A percentile compares a stretch with the other conserved stretches of the same genome.
These are phyloP conservation scores for Epichloe sibirici DNA, from an alignment of 2,329 filamentous ascomycete species.

Conservation along the genomic window DNA sequence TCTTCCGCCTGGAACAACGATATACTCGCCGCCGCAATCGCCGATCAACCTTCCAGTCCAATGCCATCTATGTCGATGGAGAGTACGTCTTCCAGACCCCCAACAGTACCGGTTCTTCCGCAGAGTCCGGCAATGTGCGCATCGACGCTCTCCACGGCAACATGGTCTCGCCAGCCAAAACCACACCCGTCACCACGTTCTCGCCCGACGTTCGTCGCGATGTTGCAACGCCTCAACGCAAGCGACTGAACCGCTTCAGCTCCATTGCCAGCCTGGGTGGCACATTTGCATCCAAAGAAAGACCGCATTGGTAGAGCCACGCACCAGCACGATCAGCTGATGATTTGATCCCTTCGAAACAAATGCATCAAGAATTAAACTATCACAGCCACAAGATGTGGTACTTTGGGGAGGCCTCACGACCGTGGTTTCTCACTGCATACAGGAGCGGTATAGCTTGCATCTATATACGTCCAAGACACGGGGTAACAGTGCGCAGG, in stretches of 20 bases:
- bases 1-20: conserved; percentile 89
- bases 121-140: conserved; percentile 27
- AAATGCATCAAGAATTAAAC: neutral
- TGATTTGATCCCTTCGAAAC: neutral
- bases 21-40: conserved; percentile 82
- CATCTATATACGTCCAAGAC: neutral
- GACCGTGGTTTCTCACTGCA: neutral
- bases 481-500: neutral
- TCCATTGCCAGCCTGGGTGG: conserved; percentile 42
- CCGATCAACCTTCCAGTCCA: conserved; percentile 78
- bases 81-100: conserved; percentile 77
- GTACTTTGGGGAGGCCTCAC: neutral
- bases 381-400: neutral
- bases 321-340: conserved; percentile 28
- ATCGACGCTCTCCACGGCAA: conserved; percentile 26
- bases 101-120: conserved; percentile 44
- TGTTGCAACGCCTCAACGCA: conserved; percentile 25
- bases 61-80: conserved; percentile 85
- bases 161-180: conserved; percentile 14
- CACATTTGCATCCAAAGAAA: conserved; percentile 22
- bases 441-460: neutral
- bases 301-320: conserved; percentile 26
- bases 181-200: conserved; percentile 8
- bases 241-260: conserved; percentile 42
- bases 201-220: conserved; percentile 15